A percentile compares a stretch with the other conserved stretches of the same genome.
phyloP scores from a whole-genome alignment of 257 asterid genomes.

The Solanum sejunctum region DNA sequence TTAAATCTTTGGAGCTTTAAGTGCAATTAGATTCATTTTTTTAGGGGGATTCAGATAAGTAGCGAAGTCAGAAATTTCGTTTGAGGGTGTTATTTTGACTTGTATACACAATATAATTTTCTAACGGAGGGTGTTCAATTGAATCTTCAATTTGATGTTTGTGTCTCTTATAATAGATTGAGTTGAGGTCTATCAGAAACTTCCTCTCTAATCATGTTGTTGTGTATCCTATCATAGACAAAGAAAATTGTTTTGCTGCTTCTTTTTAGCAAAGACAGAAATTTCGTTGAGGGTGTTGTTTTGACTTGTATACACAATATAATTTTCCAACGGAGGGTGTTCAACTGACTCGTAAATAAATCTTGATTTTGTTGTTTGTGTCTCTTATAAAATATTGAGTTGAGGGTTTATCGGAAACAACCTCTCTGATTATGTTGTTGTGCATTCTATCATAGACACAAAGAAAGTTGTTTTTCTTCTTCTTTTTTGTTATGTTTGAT shows the following conservation, averaged over 20 bases:
- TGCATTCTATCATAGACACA: not conserved
- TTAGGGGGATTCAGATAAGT: not conserved
- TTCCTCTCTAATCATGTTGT: not conserved
- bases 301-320: not conserved
- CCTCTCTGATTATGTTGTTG: not conserved
- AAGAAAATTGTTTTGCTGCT: not conserved
- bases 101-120: not conserved
- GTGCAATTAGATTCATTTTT: not conserved
- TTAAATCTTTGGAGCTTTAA: not conserved
- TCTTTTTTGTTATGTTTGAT: conserved; percentile 2
- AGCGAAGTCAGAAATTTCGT: not conserved
- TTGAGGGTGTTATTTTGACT: not conserved
- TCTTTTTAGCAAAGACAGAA: not conserved
- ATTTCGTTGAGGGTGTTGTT: not conserved
- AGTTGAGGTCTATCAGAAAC: no score
- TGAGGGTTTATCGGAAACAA: no score
- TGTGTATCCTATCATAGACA: not conserved
- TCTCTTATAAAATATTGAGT: no score
- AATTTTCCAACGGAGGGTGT: not conserved
- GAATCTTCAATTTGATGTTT: no score
- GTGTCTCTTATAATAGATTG: no score
- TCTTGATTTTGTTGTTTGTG: no score
- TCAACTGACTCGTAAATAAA: not conserved
- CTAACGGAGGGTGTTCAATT: not conserved
- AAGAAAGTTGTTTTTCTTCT: not conserved